Base-by-base conservation (phyloP, 352 stramenopile species). In the Aphanomyces stellatus region DNA sequence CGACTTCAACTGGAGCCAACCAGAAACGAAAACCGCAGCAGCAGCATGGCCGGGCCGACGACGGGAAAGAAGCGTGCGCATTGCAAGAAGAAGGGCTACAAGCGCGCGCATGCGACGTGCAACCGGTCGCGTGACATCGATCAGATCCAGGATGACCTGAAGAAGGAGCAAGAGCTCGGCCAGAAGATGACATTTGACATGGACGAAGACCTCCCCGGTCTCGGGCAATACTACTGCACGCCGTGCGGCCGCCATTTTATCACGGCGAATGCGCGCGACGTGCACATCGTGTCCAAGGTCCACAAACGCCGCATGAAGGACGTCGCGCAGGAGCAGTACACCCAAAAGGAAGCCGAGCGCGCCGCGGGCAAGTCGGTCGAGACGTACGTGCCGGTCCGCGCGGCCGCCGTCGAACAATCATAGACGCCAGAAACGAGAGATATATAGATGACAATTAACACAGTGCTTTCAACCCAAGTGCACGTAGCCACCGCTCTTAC, bases 271-370 rank as follows among this genome's bases (percentile, higher is more conserved):
- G 92, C 86, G 22, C 81, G 82, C 35, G 80, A 91, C 30, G 80
- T 88, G 28, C 86, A 95, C 63, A 62, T 93, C 17, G 85, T 80
- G 64, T 88, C 80, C 48, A 95, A 95, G 65, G 84, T 95, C 56
- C 86, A 95, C 79, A 95, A 95, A 71, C 76, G 86, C 56, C 86
- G 83, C 79, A 56, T 95, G 72, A 95, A 95, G 64, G 86, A 95
- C 68, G 86, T 95, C n/a, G 84, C 82, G 19, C 86, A 95, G 73
- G 80, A 92, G 80, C 86, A 95, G 70, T 95, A 95, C 75, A 88
- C 82, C 73, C 86, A 93, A 67, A 88, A 85, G 31, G 86, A 95
- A 66, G 86, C 86, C 34, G 84, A 91, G 61, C 69, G 81, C 17
- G 86, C 73, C 48, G 82, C 86, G 11, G 84, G 86, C 60, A 88